Evolutionary conservation across 768 basidiomycete genomes (phyloP).

Genomic region (Trametes gibbosa): DNA sequence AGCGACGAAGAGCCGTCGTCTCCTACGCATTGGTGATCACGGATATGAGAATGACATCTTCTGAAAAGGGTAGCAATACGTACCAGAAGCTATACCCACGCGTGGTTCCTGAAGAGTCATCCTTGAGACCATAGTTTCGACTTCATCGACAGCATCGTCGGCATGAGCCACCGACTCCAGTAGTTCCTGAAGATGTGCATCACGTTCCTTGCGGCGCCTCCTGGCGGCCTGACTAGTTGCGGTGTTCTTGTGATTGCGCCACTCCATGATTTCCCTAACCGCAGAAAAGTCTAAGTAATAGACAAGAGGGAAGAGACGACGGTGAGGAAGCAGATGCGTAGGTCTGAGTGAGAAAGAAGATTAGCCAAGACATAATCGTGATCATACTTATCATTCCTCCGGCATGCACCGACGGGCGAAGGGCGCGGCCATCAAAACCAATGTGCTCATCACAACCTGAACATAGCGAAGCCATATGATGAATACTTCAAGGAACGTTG

Average conservation of each 20-base stretch:
- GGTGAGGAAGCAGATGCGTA: no score
- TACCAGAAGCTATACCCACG: not conserved
- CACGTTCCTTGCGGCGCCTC: not conserved
- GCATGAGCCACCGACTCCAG: not conserved
- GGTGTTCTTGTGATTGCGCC: not conserved
- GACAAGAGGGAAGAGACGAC: no score
- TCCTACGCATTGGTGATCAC: not conserved
- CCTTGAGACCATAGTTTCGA: not conserved
- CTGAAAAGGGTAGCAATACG: not conserved
- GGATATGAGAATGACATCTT: not conserved
- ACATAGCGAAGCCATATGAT: no score
- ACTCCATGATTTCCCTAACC: not conserved
- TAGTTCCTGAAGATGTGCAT: not conserved
- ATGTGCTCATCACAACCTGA: no score
- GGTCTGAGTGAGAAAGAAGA: no score
- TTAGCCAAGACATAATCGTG: no score
- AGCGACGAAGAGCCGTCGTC: not conserved
- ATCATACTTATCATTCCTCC: no score
- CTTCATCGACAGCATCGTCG: not conserved
- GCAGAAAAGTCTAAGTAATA: not conserved
- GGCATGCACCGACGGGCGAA: no score
- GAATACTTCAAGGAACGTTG: no score
- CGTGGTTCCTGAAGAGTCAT: not conserved
- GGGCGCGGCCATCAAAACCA: no score
- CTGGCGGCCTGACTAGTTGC: not conserved